A percentile compares a stretch with the other conserved stretches of the same genome.
Conservation (phyloP, 108 stramenopile species). For the Phaeodactylum tricornutum region DNA sequence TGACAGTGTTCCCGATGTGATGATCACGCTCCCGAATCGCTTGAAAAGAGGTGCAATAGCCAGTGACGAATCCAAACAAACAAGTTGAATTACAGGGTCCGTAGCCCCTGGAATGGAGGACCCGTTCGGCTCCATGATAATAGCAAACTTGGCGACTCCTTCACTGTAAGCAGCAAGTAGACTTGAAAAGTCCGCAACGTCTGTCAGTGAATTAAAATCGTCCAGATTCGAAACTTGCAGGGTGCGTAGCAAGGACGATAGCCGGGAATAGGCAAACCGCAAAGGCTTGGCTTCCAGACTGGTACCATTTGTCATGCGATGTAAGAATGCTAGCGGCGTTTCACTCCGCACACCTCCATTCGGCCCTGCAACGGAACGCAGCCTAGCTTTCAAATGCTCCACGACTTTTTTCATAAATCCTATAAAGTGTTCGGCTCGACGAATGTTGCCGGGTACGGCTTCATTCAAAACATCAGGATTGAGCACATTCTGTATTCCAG, state of each 20-base stretch:
- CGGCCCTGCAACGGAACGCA: slow-evolving; percentile 68
- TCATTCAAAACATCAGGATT: slow-evolving; percentile 87
- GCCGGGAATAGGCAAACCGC: slow-evolving; percentile 89
- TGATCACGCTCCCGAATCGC: slow-evolving; percentile 91
- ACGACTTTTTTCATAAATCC: slow-evolving; percentile 92
- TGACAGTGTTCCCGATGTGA: slow-evolving; percentile 96
- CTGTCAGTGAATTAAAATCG: slow-evolving; percentile 87
- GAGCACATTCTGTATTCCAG: slow-evolving; percentile 58
- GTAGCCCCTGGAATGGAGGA: slow-evolving; percentile 67
- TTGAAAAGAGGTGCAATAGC: slow-evolving; percentile 97
- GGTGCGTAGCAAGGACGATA: slow-evolving; percentile 86
- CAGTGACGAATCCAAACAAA: slow-evolving; percentile 94
- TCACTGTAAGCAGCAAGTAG: slow-evolving; percentile 92
- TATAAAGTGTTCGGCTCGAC: slow-evolving; percentile 97
- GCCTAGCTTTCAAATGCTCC: slow-evolving; percentile 75
- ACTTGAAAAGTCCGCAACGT: slow-evolving; percentile 96
- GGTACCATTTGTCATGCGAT: slow-evolving; percentile 87
- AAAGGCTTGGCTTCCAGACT: slow-evolving; percentile 91
- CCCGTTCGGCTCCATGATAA: slow-evolving; percentile 95
- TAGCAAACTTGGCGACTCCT: slow-evolving; percentile 86
- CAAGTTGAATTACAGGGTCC: slow-evolving; percentile 88
- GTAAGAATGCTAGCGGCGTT: slow-evolving; percentile 90
- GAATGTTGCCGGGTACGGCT: slow-evolving; percentile 97
- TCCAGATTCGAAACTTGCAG: slow-evolving; percentile 81
- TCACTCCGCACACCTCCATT: slow-evolving; percentile 83